phyloP scores from a whole-genome alignment of 139 green algal genomes.

The Coelastrella sp. region DNA sequence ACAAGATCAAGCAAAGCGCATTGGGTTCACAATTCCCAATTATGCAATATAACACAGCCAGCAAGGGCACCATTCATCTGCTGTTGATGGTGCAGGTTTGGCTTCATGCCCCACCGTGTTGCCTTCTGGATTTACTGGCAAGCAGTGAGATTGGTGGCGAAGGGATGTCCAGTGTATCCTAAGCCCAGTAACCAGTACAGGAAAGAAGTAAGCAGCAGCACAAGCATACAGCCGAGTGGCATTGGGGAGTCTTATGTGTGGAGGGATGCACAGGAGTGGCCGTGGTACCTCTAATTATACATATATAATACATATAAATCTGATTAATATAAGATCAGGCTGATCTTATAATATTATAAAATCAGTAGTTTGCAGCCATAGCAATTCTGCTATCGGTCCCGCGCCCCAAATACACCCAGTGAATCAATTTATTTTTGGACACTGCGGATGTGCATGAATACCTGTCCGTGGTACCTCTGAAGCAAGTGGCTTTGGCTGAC shows the following conservation, averaged over 20 bases:
- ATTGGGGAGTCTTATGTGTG: slow-evolving; percentile 6
- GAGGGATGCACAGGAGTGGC: slow-evolving; percentile 38
- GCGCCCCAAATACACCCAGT: no score
- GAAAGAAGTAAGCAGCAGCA: background rate
- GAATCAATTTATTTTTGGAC: no score
- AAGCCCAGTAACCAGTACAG: slow-evolving; percentile 31
- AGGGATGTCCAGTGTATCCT: slow-evolving; percentile 57
- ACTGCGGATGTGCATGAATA: no score
- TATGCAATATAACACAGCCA: no score
- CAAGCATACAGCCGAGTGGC: background rate
- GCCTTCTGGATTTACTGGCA: slow-evolving; percentile 95
- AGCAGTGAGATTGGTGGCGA: slow-evolving; percentile 78
- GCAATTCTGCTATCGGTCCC: no score
- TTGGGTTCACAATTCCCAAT: no score
- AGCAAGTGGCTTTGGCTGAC: background rate
- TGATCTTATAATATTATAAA: no score
- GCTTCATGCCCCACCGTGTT: slow-evolving; percentile 88
- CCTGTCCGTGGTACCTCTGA: slow-evolving; percentile 17
- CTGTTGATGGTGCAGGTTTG: slow-evolving; percentile 67
- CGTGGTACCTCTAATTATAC: slow-evolving; percentile 43
- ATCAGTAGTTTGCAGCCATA: no score
- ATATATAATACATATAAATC: no score
- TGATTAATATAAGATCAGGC: no score
- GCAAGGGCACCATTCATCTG: no score
- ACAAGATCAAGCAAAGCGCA: no score